Percentiles rank a stretch among this genome's conserved stretches.
phyloP scores from a whole-genome alignment of 2,329 filamentous ascomycete species.

The Phaeosphaeriaceae sp. region DNA sequence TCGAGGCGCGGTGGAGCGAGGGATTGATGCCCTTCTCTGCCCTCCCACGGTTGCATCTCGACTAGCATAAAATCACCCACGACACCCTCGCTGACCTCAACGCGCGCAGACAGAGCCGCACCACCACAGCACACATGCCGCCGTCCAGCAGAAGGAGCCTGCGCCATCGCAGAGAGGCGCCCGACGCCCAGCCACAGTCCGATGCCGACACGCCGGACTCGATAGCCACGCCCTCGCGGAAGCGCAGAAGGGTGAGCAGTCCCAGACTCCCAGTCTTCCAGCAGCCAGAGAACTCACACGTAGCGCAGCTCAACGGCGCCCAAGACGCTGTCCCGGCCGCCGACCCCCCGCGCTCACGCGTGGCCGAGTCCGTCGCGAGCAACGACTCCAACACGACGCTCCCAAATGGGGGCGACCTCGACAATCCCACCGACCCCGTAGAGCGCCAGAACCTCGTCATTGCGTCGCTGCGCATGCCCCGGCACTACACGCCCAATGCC shows the following conservation, averaged over 20 bases:
- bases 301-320: slow-evolving; percentile 43
- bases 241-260: slow-evolving; percentile 54
- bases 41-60: background rate
- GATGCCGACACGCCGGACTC: slow-evolving; percentile 56
- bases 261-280: slow-evolving; percentile 7
- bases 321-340: slow-evolving; percentile 31
- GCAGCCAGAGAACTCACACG: slow-evolving; percentile 21
- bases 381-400: slow-evolving; percentile 52
- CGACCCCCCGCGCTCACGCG: slow-evolving; percentile 37
- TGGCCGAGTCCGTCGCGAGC: slow-evolving; percentile 48
- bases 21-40: background rate
- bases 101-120: slow-evolving; percentile 4
- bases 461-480: slow-evolving; percentile 52
- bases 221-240: slow-evolving; percentile 57
- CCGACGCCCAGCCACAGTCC: slow-evolving; percentile 42
- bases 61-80: slow-evolving; percentile 11
- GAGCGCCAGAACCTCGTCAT: slow-evolving; percentile 48
- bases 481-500: slow-evolving; percentile 60
- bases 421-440: slow-evolving; percentile 38
- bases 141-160: slow-evolving; percentile 35
- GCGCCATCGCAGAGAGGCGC: slow-evolving; percentile 36
- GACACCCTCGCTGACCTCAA: slow-evolving; percentile 22
- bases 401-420: slow-evolving; percentile 41
- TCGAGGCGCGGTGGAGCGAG: slow-evolving; percentile 10
- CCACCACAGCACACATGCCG: slow-evolving; percentile 23